Evolutionary conservation across 2,329 filamentous ascomycete genomes (phyloP).

Genomic region (Exophiala alcalophila): DNA sequence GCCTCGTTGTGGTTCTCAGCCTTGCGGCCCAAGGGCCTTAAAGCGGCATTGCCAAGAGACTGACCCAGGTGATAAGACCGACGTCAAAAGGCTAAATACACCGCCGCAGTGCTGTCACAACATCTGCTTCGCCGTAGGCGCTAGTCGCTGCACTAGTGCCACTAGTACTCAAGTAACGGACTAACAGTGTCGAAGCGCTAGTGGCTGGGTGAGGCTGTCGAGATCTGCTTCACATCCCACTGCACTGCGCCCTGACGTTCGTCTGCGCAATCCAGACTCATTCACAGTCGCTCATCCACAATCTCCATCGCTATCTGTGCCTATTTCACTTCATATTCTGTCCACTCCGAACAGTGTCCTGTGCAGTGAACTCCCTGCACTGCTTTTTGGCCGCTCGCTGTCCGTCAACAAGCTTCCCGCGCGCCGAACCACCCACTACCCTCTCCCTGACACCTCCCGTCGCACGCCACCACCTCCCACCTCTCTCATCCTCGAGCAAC

Average conservation of each 20-base stretch:
- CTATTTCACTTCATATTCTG: constrained; percentile 22
- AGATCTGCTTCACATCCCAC: constrained; percentile 2
- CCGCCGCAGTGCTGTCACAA: too few relatives aligned
- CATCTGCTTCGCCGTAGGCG: too few relatives aligned
- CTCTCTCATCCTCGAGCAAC: constrained; percentile 6
- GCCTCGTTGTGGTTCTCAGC: too few relatives aligned
- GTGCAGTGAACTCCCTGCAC: constrained; percentile 4
- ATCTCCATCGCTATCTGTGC: constrained; percentile 27
- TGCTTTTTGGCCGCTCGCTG: constrained; percentile 1
- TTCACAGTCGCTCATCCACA: constrained; percentile 17
- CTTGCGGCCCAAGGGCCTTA: too few relatives aligned
- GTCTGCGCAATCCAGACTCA: constrained; percentile 19
- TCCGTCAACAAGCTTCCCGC: constrained; percentile 4
- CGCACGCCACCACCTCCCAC: constrained; percentile 3
- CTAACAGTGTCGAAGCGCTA: not conserved
- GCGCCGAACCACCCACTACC: not conserved
- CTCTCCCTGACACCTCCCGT: constrained; percentile 8
- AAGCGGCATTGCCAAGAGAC: too few relatives aligned
- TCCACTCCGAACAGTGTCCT: constrained; percentile 10
- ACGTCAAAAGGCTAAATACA: too few relatives aligned
- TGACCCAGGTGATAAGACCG: too few relatives aligned
- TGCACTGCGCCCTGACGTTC: constrained; percentile 15
- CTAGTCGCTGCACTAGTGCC: too few relatives aligned
- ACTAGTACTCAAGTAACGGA: too few relatives aligned
- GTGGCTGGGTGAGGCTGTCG: constrained; percentile 1